phyloP scores from a whole-genome alignment of 371 early-diverging fungal genomes.

The Paraphysoderma sedebokerense region DNA sequence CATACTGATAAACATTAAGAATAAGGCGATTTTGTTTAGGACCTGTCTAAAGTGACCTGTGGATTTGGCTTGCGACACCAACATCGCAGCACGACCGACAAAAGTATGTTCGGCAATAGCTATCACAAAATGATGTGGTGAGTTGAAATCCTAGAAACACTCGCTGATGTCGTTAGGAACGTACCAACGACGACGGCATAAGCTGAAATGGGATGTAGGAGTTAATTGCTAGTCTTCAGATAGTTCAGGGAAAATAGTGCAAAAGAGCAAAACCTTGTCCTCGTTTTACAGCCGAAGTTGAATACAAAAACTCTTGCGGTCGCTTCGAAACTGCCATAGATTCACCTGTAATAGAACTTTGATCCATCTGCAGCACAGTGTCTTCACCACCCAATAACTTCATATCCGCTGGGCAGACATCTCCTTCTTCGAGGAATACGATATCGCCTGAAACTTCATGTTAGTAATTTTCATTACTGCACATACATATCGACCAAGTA shows the following conservation, averaged over 20 bases:
- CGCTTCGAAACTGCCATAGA: slow-evolving; percentile 68
- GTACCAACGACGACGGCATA: no score
- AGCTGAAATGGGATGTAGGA: no score
- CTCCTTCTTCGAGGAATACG: slow-evolving; percentile 56
- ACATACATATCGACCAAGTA: no score
- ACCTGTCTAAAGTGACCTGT: slow-evolving; percentile 79
- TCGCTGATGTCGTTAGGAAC: no score
- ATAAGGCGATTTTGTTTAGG: slow-evolving; percentile 74
- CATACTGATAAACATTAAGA: no score
- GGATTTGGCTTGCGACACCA: slow-evolving; percentile 69
- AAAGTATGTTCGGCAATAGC: slow-evolving; percentile 76
- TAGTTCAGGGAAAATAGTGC: no score
- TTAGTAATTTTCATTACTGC: no score
- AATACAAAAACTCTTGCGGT: slow-evolving; percentile 60
- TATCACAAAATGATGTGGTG: no score
- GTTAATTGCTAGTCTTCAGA: no score
- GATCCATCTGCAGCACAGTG: slow-evolving; percentile 73
- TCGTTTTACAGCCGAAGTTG: slow-evolving; percentile 63
- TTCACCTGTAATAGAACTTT: slow-evolving; percentile 89
- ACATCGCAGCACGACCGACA: slow-evolving; percentile 74
- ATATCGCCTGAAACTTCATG: slow-evolving; percentile 91
- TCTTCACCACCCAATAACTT: slow-evolving; percentile 69
- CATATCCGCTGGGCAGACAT: slow-evolving; percentile 54
- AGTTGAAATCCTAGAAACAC: no score
- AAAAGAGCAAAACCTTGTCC: slow-evolving; percentile 66